A percentile compares a stretch with the other conserved stretches of the same genome.
Conservation (phyloP, 495 filamentous ascomycete genomes). For the Aspergillus coremiiformis region DNA sequence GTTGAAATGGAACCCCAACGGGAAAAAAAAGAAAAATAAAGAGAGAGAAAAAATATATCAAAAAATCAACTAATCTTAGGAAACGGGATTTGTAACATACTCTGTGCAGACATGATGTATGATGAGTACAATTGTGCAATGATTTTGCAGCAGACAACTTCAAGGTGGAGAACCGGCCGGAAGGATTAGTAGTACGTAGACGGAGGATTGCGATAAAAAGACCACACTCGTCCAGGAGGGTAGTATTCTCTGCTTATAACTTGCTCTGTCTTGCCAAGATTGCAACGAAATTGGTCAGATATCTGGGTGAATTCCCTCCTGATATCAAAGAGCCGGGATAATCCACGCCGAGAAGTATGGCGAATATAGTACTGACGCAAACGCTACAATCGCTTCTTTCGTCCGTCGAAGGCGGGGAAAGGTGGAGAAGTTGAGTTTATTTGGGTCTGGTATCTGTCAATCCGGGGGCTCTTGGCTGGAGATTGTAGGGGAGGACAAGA, state of each 20-base stretch:
- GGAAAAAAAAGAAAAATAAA: not conserved
- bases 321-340: constrained; percentile 2
- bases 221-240: not conserved
- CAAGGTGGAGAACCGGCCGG: not conserved
- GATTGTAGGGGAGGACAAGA: no score
- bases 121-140: not conserved
- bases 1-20: not conserved
- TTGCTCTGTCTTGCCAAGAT: not conserved
- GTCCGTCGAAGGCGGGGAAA: constrained; percentile 18
- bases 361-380: constrained; percentile 1
- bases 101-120: constrained; percentile 1
- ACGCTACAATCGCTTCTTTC: constrained; percentile 4
- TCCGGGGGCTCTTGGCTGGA: constrained; percentile 1
- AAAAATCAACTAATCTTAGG: not conserved
- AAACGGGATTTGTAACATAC: not conserved
- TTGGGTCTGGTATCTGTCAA: constrained; percentile 7
- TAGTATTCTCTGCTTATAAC: constrained; percentile 6
- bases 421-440: constrained; percentile 19
- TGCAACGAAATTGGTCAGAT: not conserved
- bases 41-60: not conserved
- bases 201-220: not conserved
- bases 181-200: not conserved
- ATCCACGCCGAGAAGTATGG: constrained; percentile 6
- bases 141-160: not conserved
- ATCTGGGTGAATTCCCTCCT: constrained; percentile 9